Base-by-base conservation (phyloP, 768 basidiomycete genomes). In the Boletellus ananiceps region DNA sequence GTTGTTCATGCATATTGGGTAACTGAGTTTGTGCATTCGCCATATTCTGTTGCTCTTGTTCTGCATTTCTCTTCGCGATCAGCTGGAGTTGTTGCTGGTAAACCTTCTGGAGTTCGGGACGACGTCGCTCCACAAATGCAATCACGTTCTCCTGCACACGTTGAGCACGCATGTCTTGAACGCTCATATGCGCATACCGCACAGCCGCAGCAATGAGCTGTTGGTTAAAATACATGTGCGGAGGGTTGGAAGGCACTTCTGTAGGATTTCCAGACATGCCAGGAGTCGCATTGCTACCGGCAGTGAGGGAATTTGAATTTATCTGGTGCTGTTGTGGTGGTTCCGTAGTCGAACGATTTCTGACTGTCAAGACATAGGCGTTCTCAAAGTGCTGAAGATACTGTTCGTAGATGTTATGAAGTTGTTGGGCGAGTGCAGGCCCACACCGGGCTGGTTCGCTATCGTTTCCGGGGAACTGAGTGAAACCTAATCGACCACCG, bases 401-500 rank as follows among this genome's bases (percentile, higher is more conserved):
- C 31, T 78, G 74, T 46, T 77, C 76, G 67, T 88, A 88, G 21
- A 81, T 72, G 53, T 78, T 74, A 1, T 76, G 74, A 4, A 89
- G 67, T 21, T 80, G 79, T 44, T 76, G 75, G 0, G 84, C 86
- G 27, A 79, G 73, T 19, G 68, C 81, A 2, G 84, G 85, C 4
- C 82, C 82, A 23, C 76, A 74, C 56, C 78, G 81, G 5, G 79
- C 72, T 11, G 86, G 84, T 52, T 86, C 82, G 4, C 71, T 64
- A 1, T 79, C 82, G 11, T 69, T 77, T 4, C 74, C 83, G 2
- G 82, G 82, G 55, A 87, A 85, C 46, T 82, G 74, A 3, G 82
- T 74, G 57, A 83, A 80, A 15, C 80, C 82, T 65, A 89, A 71
- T 19, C 75, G 76, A n/a, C 77, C 86, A 15, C 78, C 87, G 48